Percentiles rank a stretch among this genome's conserved stretches.
phyloP scores from a whole-genome alignment of 305 asterid species.

The Fraxinus dipetala region DNA sequence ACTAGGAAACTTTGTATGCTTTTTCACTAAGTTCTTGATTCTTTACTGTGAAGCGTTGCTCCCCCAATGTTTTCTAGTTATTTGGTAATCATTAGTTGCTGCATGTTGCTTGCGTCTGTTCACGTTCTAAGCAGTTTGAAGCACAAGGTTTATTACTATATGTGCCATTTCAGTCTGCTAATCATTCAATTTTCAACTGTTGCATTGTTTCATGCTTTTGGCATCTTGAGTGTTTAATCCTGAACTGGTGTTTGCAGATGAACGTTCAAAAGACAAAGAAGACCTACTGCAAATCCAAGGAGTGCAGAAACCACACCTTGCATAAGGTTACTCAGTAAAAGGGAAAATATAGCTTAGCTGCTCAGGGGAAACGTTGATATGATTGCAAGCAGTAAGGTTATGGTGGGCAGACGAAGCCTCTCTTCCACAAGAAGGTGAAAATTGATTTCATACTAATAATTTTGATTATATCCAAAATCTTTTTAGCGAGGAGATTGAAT shows the following conservation, averaged over 20 bases:
- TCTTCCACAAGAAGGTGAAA: slow-evolving; percentile 55
- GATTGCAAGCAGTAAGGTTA: slow-evolving; percentile 58
- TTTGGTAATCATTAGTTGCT: not conserved
- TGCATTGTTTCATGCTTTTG: not conserved
- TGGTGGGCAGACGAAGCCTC: slow-evolving; percentile 62
- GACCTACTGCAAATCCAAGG: slow-evolving; percentile 56
- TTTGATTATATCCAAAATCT: not conserved
- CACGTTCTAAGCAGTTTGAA: not conserved
- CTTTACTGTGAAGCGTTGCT: not conserved
- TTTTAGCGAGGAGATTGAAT: not conserved
- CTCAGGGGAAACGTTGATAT: slow-evolving; percentile 53
- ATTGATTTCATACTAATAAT: not conserved
- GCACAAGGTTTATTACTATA: too few relatives aligned
- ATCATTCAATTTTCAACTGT: not conserved
- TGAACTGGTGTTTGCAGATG: slow-evolving; percentile 27
- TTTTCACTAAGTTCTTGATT: not conserved
- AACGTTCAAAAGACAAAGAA: slow-evolving; percentile 55
- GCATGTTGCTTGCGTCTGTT: not conserved
- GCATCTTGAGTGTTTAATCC: not conserved
- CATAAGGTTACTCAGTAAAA: slow-evolving; percentile 57
- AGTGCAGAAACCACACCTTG: slow-evolving; percentile 57
- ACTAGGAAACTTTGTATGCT: not conserved
- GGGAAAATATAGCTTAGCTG: slow-evolving; percentile 56
- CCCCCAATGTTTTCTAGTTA: not conserved
- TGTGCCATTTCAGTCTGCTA: too few relatives aligned